Conservation (phyloP, 352 stramenopile genomes). For the Phytophthora constricta region DNA sequence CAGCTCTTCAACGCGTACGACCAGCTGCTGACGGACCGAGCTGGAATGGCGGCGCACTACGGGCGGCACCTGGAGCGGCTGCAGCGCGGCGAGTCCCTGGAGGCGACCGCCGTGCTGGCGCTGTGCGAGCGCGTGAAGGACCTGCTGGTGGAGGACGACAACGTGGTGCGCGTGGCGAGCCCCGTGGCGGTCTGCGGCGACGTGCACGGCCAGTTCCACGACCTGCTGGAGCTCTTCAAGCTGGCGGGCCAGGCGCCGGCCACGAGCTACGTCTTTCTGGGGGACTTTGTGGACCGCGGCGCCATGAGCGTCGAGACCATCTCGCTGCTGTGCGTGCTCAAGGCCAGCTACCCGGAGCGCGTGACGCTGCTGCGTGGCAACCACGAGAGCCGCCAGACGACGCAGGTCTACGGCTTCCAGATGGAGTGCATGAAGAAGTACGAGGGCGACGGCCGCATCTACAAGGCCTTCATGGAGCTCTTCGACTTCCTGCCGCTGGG, state of each 20-base stretch:
- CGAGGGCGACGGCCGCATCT: constrained; percentile 71
- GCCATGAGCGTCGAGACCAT: constrained; percentile 96
- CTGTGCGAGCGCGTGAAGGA: constrained; percentile 79
- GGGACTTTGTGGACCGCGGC: constrained; percentile 97
- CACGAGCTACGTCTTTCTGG: constrained; percentile 95
- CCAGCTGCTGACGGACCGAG: too few species aligned
- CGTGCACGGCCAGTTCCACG: constrained; percentile 98
- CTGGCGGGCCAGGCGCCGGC: constrained; percentile 88
- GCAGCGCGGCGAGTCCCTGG: constrained; percentile 59
- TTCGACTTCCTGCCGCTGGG: constrained; percentile 85
- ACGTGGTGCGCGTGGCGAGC: constrained; percentile 77
- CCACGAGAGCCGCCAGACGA: constrained; percentile 92
- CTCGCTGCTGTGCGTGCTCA: constrained; percentile 90
- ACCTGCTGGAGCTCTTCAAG: constrained; percentile 95
- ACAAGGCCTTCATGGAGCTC: constrained; percentile 82
- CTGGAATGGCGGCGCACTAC: constrained; percentile 37
- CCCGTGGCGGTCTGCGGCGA: constrained; percentile 92
- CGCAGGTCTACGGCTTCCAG: constrained; percentile 86
- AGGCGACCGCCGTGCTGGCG: constrained; percentile 57
- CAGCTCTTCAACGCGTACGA: too few species aligned
- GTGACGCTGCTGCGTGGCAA: constrained; percentile 96
- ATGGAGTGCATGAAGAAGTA: constrained; percentile 89
- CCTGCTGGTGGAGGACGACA: constrained; percentile 79
- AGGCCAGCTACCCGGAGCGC: constrained; percentile 90
- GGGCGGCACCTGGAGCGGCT: constrained; percentile 65